These are phyloP conservation scores for Myriosclerotinia curreyana DNA, from an alignment of 2,329 filamentous ascomycete genomes.

Conservation along the genomic window DNA sequence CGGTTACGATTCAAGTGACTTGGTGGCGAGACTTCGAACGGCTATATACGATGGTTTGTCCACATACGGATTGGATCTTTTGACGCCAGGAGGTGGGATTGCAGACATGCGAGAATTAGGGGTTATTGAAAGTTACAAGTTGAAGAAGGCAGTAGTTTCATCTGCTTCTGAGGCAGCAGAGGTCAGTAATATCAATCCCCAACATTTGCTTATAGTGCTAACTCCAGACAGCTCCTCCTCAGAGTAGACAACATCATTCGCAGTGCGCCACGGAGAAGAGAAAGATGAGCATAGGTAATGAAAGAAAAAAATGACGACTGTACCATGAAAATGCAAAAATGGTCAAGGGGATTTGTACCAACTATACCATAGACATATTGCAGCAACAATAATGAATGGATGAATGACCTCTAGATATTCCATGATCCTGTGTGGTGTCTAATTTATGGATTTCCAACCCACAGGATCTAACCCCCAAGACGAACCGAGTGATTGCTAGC, in stretches of 20 bases:
- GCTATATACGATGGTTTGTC: conserved; percentile 93
- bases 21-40: conserved; percentile 87
- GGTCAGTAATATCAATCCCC: conserved; percentile 52
- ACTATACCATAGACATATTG: conserved; percentile 40
- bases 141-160: conserved; percentile 96
- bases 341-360: conserved; percentile 35
- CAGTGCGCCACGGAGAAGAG: conserved; percentile 78
- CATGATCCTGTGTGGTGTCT: conserved; percentile 5
- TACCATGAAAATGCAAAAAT: conserved; percentile 36
- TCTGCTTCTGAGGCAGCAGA: conserved; percentile 96
- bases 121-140: conserved; percentile 96
- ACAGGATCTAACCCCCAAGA: too few species aligned
- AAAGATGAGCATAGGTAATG: conserved; percentile 62
- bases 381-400: conserved; percentile 28
- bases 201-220: conserved; percentile 34
- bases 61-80: conserved; percentile 84
- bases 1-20: conserved; percentile 89
- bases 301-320: conserved; percentile 29
- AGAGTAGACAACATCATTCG: conserved; percentile 98
- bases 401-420: conserved; percentile 14
- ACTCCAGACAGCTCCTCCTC: conserved; percentile 66
- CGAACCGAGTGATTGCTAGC: not conserved
- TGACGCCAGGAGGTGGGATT: conserved; percentile 86
- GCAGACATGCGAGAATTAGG: conserved; percentile 94
- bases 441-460: not conserved